These are phyloP conservation scores for Madurella mycetomatis DNA, from an alignment of 2,329 filamentous ascomycete genomes.

Conservation along the genomic window DNA sequence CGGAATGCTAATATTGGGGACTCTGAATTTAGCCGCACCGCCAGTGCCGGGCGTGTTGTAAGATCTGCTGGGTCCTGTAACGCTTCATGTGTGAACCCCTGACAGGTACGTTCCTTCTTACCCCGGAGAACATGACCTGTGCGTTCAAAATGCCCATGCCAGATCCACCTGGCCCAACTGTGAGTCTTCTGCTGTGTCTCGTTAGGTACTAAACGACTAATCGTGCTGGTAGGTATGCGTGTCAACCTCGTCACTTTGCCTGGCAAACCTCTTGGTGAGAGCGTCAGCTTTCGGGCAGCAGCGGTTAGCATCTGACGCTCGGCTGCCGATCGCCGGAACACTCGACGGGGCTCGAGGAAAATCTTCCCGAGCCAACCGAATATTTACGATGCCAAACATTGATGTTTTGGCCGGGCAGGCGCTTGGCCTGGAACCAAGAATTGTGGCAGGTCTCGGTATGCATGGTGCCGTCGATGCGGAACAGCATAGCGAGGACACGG, in stretches of 20 bases:
- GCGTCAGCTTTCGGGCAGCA: slow-evolving; percentile 3
- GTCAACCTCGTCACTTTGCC: neutral
- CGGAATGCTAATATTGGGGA: neutral
- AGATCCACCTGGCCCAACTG: no score
- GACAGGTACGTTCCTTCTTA: neutral
- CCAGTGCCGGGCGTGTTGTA: slow-evolving; percentile 1
- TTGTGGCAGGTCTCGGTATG: neutral
- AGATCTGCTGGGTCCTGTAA: slow-evolving; percentile 13
- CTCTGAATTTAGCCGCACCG: slow-evolving; percentile 21
- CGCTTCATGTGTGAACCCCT: slow-evolving; percentile 17
- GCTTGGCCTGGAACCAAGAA: neutral
- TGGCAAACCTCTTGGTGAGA: neutral
- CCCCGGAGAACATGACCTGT: no score
- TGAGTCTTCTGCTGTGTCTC: neutral
- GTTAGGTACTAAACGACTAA: neutral
- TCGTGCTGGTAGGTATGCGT: neutral
- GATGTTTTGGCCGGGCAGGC: slow-evolving; percentile 12
- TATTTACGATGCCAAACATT: slow-evolving; percentile 14
- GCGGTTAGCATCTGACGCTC: slow-evolving; percentile 23
- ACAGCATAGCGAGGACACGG: neutral
- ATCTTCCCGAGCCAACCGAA: slow-evolving; percentile 15
- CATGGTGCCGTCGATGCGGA: neutral
- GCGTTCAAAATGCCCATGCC: no score
- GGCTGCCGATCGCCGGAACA: slow-evolving; percentile 14
- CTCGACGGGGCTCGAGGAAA: slow-evolving; percentile 10